Percentiles rank a stretch among this genome's conserved stretches.
These are phyloP conservation scores for Dactylella cylindrospora DNA, from an alignment of 2,329 filamentous ascomycete genomes.

Conservation along the genomic window DNA sequence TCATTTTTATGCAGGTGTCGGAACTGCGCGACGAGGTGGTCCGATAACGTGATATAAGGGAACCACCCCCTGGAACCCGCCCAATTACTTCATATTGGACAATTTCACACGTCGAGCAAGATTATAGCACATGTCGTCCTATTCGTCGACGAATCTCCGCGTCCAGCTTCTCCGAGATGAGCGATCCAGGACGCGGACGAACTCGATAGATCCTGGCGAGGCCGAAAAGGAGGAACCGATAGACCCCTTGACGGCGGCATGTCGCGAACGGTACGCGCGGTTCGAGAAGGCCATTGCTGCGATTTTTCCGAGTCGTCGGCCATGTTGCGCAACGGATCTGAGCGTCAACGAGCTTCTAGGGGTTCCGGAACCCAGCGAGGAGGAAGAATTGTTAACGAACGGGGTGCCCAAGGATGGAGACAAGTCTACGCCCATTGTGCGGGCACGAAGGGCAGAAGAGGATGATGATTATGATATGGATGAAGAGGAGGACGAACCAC, in stretches of 20 bases:
- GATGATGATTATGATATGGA: constrained; percentile 69
- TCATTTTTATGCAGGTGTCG: constrained; percentile 23
- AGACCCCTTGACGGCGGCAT: constrained; percentile 47
- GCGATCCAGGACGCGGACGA: constrained; percentile 47
- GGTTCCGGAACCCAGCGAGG: constrained; percentile 44
- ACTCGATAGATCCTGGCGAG: constrained; percentile 48
- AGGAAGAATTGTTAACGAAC: constrained; percentile 36
- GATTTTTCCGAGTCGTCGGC: constrained; percentile 47
- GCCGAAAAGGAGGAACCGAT: constrained; percentile 48
- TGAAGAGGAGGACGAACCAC: constrained; percentile 62
- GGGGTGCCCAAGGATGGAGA: constrained; percentile 45
- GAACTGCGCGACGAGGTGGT: constrained; percentile 38
- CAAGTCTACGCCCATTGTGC: constrained; percentile 41
- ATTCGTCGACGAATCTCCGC: constrained; percentile 43
- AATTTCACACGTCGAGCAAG: neutral
- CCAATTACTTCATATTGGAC: neutral
- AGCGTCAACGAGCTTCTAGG: constrained; percentile 46
- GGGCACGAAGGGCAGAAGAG: constrained; percentile 64
- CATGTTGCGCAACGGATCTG: constrained; percentile 46
- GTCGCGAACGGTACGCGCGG: constrained; percentile 47
- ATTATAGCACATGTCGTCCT: constrained; percentile 30
- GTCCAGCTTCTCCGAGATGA: constrained; percentile 44
- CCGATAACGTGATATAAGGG: constrained; percentile 37
- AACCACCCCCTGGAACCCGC: constrained; percentile 7
- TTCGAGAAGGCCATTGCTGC: constrained; percentile 48